A percentile compares a stretch with the other conserved stretches of the same genome.
Conservation (phyloP, 1,284 basidiomycete genomes). For the Cutaneotrichosporon daszewskae region DNA sequence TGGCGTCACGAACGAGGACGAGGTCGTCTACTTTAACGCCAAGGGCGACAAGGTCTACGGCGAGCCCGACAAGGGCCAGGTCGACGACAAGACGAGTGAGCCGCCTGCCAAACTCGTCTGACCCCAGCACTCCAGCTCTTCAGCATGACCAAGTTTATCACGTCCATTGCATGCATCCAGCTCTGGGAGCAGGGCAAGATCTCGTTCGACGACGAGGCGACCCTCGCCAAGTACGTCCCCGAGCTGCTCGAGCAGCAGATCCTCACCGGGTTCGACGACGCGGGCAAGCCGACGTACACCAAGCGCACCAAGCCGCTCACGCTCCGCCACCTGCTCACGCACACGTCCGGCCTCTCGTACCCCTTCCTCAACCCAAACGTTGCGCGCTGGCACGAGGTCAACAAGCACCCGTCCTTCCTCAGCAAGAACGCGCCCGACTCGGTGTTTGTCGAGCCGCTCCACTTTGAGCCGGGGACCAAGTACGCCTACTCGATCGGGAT, state of each 20-base stretch:
- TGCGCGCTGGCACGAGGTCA: constrained; percentile 1
- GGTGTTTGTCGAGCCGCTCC: constrained; percentile 18
- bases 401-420: constrained; percentile 1
- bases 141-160: constrained; percentile 36
- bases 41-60: constrained; percentile 27
- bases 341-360: constrained; percentile 25
- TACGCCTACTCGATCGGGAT: constrained; percentile 32
- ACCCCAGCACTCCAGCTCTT: constrained; percentile 30
- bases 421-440: constrained; percentile 14
- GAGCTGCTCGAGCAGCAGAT: constrained; percentile 29
- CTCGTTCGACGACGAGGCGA: constrained; percentile 20
- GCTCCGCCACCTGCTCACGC: constrained; percentile 34
- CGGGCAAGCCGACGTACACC: constrained; percentile 22
- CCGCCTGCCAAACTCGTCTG: neutral
- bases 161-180: constrained; percentile 13
- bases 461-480: constrained; percentile 34
- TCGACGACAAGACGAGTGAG: constrained; percentile 31
- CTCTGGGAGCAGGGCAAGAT: constrained; percentile 12
- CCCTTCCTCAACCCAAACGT: constrained; percentile 4
- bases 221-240: constrained; percentile 26
- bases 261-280: constrained; percentile 26
- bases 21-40: constrained; percentile 26
- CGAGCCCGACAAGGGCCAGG: constrained; percentile 18
- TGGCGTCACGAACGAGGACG: constrained; percentile 26
- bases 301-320: constrained; percentile 30